phyloP scores from a whole-genome alignment of 345 rosid species.

The Syzygium grande region DNA sequence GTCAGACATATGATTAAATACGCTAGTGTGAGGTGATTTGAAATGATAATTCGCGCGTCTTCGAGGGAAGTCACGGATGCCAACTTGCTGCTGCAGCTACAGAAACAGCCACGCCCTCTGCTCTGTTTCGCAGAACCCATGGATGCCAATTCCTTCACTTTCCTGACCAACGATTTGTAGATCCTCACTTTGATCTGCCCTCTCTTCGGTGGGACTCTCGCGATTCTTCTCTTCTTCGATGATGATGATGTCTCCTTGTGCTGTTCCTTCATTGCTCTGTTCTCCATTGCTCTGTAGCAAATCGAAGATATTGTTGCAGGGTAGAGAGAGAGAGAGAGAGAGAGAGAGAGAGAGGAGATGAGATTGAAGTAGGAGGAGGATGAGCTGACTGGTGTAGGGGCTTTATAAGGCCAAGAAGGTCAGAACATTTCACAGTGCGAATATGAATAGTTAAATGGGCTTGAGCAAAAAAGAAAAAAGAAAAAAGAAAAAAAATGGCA shows the following conservation, averaged over 20 bases:
- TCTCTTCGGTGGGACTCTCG: neutral
- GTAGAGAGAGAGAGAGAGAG: neutral
- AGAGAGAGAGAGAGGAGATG: neutral
- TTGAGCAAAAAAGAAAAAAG: neutral
- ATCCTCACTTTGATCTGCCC: neutral
- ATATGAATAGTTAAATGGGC: neutral
- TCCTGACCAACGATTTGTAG: neutral
- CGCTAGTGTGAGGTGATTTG: neutral
- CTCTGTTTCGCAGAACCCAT: neutral
- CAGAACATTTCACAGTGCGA: neutral
- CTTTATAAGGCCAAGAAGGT: neutral
- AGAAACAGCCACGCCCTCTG: neutral
- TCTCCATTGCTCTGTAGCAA: neutral
- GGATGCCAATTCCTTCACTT: neutral
- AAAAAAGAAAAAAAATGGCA: neutral
- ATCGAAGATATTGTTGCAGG: neutral
- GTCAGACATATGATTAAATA: neutral
- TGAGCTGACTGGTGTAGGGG: neutral
- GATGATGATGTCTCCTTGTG: neutral
- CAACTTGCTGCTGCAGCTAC: neutral
- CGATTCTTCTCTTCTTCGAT: neutral
- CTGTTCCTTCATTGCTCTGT: neutral
- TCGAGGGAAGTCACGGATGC: neutral
- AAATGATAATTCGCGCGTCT: neutral
- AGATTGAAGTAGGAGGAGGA: neutral